Evolutionary conservation across 2,329 filamentous ascomycete genomes (phyloP), one percentile per base, ranked within the genome.

Genomic region (Penicillium sp.): DNA sequence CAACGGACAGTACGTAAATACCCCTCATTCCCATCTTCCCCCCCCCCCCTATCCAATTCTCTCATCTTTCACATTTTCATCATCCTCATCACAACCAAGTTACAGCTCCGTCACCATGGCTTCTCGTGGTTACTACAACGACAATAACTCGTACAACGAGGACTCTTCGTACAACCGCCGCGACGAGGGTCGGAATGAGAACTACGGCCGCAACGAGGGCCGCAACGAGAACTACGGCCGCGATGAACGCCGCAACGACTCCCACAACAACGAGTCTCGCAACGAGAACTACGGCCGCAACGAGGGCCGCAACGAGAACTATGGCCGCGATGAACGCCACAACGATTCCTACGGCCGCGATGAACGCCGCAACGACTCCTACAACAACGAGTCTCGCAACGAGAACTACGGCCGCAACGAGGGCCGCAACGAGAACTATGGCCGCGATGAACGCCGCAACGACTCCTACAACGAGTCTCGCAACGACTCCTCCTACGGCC

Each of bases 151-250:
- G 38, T 42, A 42, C 10, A 19, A 22, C 40, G 40, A 28, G 56
- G 35, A 73, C 9, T 33, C 30, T 73, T 72, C 71, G 68, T 47
- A 59, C 22, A 22, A n/a, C n/a, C 30, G 26, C 28, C 33, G 28
- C n/a, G 28, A 51, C 26, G 47, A 51, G 5, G 15, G 47, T n/a
- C 26, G 47, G 13, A 30, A 60, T 49, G 28, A 50, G 26, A 22
- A 58, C n/a, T 59, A 59, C 54, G n/a, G n/a, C 19, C 44, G 40
- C 47, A 37, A 59, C 22, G 57, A 61, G 50, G 49, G 59, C n/a
- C 30, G 30, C 30, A 12, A 33, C 4, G 30, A 33, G 9, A 35
- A 50, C 24, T 56, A 58, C 56, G 19, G 19, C 30, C 35, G 28
- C 54, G 38, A 59, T 35, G 56, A 61, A 42, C 51, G 59, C 35